phyloP scores from a whole-genome alignment of 805 yeast species.

The Wickerhamomyces hampshirensis region DNA sequence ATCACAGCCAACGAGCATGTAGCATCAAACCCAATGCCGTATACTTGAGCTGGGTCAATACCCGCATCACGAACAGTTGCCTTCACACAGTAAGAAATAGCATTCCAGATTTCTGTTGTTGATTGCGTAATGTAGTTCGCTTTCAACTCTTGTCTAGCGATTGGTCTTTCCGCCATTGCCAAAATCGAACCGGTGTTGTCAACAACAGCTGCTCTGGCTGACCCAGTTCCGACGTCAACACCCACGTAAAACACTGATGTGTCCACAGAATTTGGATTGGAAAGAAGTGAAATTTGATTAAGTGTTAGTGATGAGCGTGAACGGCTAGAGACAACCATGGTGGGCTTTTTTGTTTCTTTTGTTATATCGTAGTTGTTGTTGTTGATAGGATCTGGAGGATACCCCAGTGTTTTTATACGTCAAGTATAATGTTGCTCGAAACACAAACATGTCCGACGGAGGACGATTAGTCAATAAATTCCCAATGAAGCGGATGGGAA shows the following conservation, averaged over 20 bases:
- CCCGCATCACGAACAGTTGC: conserved; percentile 70
- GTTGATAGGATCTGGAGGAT: too few species aligned
- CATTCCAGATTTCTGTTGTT: conserved; percentile 87
- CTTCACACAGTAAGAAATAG: conserved; percentile 77
- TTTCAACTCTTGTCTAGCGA: conserved; percentile 69
- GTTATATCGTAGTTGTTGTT: not conserved
- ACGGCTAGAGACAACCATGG: conserved; percentile 9
- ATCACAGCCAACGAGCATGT: conserved; percentile 92
- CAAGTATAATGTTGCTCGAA: too few species aligned
- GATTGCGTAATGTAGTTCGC: conserved; percentile 79
- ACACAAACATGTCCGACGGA: too few species aligned
- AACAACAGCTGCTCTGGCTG: conserved; percentile 91
- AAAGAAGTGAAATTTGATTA: conserved; percentile 23
- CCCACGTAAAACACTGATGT: conserved; percentile 55
- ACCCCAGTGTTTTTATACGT: too few species aligned
- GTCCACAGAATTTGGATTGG: conserved; percentile 25
- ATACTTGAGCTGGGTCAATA: conserved; percentile 59
- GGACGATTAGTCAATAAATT: too few species aligned
- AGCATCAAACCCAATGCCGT: conserved; percentile 95
- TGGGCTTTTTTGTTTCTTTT: not conserved
- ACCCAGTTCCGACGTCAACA: conserved; percentile 96
- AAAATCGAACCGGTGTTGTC: conserved; percentile 79
- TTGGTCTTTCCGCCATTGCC: conserved; percentile 73
- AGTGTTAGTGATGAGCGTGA: conserved; percentile 25
- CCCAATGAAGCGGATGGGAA: too few species aligned